Base-by-base conservation (phyloP, 1,284 basidiomycete species). In the Phylloboletellus chloephorus region DNA sequence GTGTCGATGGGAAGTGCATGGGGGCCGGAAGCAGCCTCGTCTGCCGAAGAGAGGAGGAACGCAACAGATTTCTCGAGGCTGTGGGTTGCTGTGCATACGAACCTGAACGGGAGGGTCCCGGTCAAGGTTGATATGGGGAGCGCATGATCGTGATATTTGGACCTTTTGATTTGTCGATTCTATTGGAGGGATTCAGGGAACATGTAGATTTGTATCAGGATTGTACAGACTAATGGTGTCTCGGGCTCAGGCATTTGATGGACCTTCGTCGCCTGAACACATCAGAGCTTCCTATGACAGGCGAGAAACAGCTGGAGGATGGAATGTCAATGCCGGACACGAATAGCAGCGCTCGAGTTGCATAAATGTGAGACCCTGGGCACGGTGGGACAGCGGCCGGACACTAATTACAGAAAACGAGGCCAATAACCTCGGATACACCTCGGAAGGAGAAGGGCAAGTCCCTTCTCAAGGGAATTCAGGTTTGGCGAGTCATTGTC, bases 61-160 rank as follows among this genome's bases (percentile, higher is more conserved):
- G 68, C 21, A 52, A 54, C 32, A 56, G 50, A 23, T 79, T 75
- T 67, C 56, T 80, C 15, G 60, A 59, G 38, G 51, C 52, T 22
- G 63, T 77, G 35, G 66, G 68, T 13, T 80, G 78, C 49, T 63
- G 66, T 37, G 57, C 61, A 12, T 78, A 71, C 46, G 76, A 79
- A 45, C 66, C 58, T 3, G 52, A 51, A 30, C 37, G 44, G 16
- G 47, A 51, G 7, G 37, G 39, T 13, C 31, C n/a, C n/a, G n/a
- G n/a, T n/a, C n/a, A n/a, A n/a, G n/a, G n/a, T n/a, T n/a, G n/a
- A n/a, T n/a, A 30, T 17, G 15, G 9, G 22, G 19, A 7, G 10
- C 24, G 20, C 10, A 12, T 21, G 19, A 5, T 22, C 2, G 16
- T 20, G 31, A 30, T 6, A 20, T 31, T n/a, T 25, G 15, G 10